Conservation (phyloP, 2,329 filamentous ascomycete species). For the Aspergillus niger region DNA sequence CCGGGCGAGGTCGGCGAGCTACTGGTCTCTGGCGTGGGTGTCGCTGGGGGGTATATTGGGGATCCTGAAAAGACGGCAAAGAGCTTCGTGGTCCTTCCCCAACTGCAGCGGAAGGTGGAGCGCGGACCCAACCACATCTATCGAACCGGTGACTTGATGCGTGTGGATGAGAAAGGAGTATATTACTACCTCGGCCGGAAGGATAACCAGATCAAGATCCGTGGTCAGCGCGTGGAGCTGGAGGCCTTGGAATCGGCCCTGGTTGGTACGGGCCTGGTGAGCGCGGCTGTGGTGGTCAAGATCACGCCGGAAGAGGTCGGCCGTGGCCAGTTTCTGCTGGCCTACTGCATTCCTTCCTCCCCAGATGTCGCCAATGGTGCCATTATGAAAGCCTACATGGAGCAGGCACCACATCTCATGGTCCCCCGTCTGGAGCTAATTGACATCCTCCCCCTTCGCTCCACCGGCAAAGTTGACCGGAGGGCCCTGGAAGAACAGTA, state of each 20-base stretch:
- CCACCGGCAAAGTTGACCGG: conserved; percentile 66
- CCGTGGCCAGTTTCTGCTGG: conserved; percentile 21
- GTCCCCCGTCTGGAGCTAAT: conserved; percentile 70
- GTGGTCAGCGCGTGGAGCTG: conserved; percentile 62
- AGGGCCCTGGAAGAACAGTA: conserved; percentile 16
- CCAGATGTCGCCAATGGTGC: conserved; percentile 35
- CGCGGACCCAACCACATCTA: conserved; percentile 15
- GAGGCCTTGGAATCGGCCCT: conserved; percentile 31
- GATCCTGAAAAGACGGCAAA: conserved; percentile 59
- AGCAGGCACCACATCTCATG: conserved; percentile 43
- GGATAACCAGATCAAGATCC: conserved; percentile 35
- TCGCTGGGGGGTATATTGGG: conserved; percentile 72
- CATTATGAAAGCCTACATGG: conserved; percentile 2
- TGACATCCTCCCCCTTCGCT: conserved; percentile 67
- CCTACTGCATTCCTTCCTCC: conserved; percentile 19
- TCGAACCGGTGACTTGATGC: conserved; percentile 23
- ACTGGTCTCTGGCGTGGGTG: conserved; percentile 50
- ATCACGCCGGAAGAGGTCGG: conserved; percentile 14
- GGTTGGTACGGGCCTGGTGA: conserved; percentile 19
- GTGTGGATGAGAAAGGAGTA: conserved; percentile 27
- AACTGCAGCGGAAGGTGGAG: conserved; percentile 37
- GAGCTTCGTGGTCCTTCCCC: conserved; percentile 76
- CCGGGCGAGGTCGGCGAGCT: conserved; percentile 26
- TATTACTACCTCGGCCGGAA: conserved; percentile 53
- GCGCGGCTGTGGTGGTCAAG: conserved; percentile 19